Evolutionary conservation across 768 basidiomycete species (phyloP).

Genomic region (Nidularia sp.): DNA sequence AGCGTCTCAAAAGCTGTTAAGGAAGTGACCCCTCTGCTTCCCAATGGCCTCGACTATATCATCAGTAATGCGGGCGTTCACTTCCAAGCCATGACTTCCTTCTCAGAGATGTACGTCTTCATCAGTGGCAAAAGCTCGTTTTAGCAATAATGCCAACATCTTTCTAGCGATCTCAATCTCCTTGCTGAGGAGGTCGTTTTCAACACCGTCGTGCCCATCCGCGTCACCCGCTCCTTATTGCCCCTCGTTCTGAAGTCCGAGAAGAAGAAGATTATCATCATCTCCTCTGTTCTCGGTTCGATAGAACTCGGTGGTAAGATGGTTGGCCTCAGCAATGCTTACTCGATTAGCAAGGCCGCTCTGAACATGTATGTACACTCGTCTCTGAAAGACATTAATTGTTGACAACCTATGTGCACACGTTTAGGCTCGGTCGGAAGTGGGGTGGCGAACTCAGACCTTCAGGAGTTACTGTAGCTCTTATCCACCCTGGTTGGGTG

Average conservation of each 20-base stretch:
- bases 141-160: background rate
- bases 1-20: constrained; percentile 10
- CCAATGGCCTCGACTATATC: constrained; percentile 15
- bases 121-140: background rate
- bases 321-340: constrained; percentile 8
- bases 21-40: constrained; percentile 5
- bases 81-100: constrained; percentile 9
- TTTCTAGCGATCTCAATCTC: constrained; percentile 9
- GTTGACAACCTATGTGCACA: background rate
- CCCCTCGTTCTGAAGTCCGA: constrained; percentile 13
- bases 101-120: constrained; percentile 13
- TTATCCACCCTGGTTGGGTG: constrained; percentile 18
- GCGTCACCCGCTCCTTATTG: constrained; percentile 13
- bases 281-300: constrained; percentile 18
- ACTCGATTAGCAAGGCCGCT: constrained; percentile 13
- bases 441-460: constrained; percentile 15
- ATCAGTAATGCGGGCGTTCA: constrained; percentile 13
- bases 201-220: constrained; percentile 11
- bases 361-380: constrained; percentile 11
- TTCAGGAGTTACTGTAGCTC: constrained; percentile 15
- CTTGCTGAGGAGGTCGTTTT: constrained; percentile 12
- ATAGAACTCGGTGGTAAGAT: constrained; percentile 1
- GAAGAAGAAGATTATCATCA: constrained; percentile 14
- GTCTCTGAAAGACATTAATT: background rate
- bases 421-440: constrained; percentile 15